phyloP scores from a whole-genome alignment of 805 yeast species.

The Priceomyces melissophilus region DNA sequence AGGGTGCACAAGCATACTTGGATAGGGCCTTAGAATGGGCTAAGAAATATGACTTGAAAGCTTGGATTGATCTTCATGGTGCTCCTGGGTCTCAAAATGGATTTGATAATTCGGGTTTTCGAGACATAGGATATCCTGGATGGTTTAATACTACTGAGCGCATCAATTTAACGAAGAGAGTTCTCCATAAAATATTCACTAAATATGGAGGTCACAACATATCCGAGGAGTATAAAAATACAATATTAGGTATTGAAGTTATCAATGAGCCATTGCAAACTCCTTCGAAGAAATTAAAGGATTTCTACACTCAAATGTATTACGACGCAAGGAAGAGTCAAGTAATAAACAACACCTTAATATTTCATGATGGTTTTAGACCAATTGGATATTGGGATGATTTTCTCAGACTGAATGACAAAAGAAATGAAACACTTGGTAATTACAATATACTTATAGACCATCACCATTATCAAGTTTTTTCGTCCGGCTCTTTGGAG shows the following conservation, averaged over 20 bases:
- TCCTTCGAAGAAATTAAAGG: slow-evolving; percentile 10
- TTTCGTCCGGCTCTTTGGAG: slow-evolving; percentile 22
- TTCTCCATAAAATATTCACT: slow-evolving; percentile 28
- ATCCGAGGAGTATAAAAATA: slow-evolving; percentile 22
- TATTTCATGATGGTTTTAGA: slow-evolving; percentile 67
- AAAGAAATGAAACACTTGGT: slow-evolving; percentile 14
- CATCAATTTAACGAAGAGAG: slow-evolving; percentile 27
- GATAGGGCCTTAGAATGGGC: slow-evolving; percentile 71
- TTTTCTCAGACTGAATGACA: slow-evolving; percentile 25
- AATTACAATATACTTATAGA: slow-evolving; percentile 36
- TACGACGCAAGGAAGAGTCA: slow-evolving; percentile 28
- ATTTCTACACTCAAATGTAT: slow-evolving; percentile 29
- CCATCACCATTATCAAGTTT: slow-evolving; percentile 41
- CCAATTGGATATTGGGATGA: slow-evolving; percentile 53
- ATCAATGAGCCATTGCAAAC: slow-evolving; percentile 40
- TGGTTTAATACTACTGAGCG: slow-evolving; percentile 30
- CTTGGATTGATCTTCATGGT: slow-evolving; percentile 77
- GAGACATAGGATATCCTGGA: slow-evolving; percentile 41
- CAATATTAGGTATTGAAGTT: slow-evolving; percentile 37
- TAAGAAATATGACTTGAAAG: slow-evolving; percentile 52
- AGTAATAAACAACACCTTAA: slow-evolving; percentile 39
- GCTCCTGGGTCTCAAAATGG: slow-evolving; percentile 86
- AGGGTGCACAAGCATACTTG: slow-evolving; percentile 62
- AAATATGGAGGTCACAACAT: slow-evolving; percentile 32
- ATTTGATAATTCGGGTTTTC: slow-evolving; percentile 74